Conservation (phyloP, 805 yeast genomes). For the Saturnispora besseyi region DNA sequence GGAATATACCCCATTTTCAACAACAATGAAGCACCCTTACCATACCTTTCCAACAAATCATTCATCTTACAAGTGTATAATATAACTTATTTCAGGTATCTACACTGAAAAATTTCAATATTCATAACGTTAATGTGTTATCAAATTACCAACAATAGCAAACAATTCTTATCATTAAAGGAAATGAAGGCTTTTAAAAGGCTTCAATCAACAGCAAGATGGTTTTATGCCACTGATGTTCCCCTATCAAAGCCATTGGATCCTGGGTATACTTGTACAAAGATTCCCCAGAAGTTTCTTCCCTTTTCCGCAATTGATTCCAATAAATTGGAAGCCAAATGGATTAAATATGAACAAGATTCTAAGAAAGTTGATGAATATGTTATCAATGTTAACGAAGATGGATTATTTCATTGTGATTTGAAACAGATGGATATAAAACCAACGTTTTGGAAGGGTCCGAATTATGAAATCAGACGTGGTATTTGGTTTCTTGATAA, state of each 20-base stretch:
- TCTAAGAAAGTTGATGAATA: constrained; percentile 4
- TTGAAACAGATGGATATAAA: constrained; percentile 41
- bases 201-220: constrained; percentile 25
- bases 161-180: background rate
- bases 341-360: constrained; percentile 17
- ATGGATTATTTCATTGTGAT: constrained; percentile 67
- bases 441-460: constrained; percentile 88
- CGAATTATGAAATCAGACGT: constrained; percentile 70
- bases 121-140: background rate
- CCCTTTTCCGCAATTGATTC: constrained; percentile 64
- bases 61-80: background rate
- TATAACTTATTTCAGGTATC: background rate
- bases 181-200: background rate
- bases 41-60: constrained; percentile 36
- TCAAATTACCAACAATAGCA: no score
- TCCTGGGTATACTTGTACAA: constrained; percentile 41
- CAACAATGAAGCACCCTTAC: constrained; percentile 76
- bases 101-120: background rate
- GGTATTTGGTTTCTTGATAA: constrained; percentile 72
- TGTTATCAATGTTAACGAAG: constrained; percentile 65
- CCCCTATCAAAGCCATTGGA: constrained; percentile 63
- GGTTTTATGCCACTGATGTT: constrained; percentile 82
- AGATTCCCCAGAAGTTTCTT: constrained; percentile 49
- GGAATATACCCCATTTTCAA: constrained; percentile 78
- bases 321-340: constrained; percentile 46